phyloP scores from a whole-genome alignment of 305 asterid genomes.

The Solanum hybrid region DNA sequence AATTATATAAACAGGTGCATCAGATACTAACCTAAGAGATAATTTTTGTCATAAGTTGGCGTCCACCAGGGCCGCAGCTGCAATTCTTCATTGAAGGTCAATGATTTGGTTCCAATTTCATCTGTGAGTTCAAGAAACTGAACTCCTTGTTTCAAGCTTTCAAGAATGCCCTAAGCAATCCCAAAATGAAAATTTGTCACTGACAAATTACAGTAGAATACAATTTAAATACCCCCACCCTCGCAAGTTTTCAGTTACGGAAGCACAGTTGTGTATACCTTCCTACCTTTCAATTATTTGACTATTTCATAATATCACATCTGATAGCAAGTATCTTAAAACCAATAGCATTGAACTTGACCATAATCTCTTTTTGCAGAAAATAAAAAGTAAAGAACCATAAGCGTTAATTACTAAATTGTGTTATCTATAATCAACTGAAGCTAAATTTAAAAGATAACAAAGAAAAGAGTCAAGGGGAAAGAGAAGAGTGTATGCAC shows the following conservation, averaged over 20 bases:
- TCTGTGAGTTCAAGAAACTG: conserved; percentile 67
- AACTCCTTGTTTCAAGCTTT: conserved; percentile 58
- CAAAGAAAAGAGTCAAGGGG: not conserved
- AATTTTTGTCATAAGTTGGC: conserved; percentile 74
- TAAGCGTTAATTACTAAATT: not conserved
- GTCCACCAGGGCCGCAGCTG: conserved; percentile 99
- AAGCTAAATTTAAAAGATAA: not conserved
- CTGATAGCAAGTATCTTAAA: not conserved
- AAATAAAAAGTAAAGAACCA: not conserved
- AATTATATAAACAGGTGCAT: not conserved
- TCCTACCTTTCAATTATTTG: not conserved
- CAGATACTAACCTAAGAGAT: conserved; percentile 70
- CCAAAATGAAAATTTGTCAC: not conserved
- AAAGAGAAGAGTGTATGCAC: not conserved
- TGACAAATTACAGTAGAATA: not conserved
- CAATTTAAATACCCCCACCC: conserved; percentile 1
- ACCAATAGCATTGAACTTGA: not conserved
- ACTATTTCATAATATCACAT: not conserved
- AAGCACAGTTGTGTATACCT: not conserved
- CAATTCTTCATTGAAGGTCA: conserved; percentile 84
- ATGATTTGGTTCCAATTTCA: conserved; percentile 59
- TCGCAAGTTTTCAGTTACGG: not conserved
- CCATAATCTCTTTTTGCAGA: not conserved
- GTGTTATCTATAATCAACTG: not conserved
- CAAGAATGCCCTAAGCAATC: conserved; percentile 41